Base-by-base conservation (phyloP, 2,329 filamentous ascomycete genomes). In the Teratosphaeria pseudoeucalypti region DNA sequence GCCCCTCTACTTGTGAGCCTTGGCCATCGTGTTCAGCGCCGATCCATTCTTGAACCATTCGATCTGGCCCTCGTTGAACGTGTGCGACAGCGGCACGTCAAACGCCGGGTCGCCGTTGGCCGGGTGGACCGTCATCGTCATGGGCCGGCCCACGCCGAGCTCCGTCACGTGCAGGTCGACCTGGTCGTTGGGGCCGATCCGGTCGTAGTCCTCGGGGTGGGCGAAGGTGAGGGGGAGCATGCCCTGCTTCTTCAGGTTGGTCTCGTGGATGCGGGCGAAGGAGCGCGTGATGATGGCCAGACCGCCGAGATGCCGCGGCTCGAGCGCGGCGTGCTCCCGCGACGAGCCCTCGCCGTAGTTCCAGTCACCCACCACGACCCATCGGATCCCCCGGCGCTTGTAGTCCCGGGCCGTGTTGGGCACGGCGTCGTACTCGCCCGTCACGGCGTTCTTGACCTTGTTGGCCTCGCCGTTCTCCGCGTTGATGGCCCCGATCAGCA, bases 231-330 rank as follows among this genome's bases (percentile, higher is more conserved):
- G 84, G 72, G 94, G 94, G 80, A 99, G 89, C 92, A 99, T 96
- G 79, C 94, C 94, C 85, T 99, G 94, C 88, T 99, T 99, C 90
- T 99, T 99, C 82, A 99, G 80, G 85, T 99, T 99, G 82, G 94
- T 99, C 84, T 99, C 94, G 84, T 99, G 94, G 74, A 99, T 99
- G 88, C 94, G 94, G 72, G 94, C 94, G 75, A 99, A 99, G 66
- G 85, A 90, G 74, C 90, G 88, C 73, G 88, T 92, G 75, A 99
- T 95, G 81, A 99, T 96, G 72, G 92, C 94, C 72, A 96, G 85
- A 77, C 92, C 94, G 73, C 94, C 94, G 66, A 99, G 87, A 81
- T 97, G 92, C 75, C 94, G 87, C 74, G 94, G 94, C 83, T 99
- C 92, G 63, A 99, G 86, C 77, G 94, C 94, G 69, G 94, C 94